Base-by-base conservation (phyloP, 305 asterid genomes). In the Fraxinus sp. region DNA sequence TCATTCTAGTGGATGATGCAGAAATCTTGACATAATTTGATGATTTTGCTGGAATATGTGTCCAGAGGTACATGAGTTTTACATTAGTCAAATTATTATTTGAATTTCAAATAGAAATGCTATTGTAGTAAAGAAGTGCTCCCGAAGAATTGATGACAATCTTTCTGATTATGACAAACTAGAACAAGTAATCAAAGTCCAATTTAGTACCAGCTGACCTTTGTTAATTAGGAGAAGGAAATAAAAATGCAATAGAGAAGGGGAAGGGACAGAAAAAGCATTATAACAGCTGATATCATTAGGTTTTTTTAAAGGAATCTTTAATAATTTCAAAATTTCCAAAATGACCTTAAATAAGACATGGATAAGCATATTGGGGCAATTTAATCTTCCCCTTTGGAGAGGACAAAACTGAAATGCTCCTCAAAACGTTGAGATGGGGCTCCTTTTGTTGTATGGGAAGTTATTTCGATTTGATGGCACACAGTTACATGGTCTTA, bases 371-470 rank as follows among this genome's bases (percentile, higher is more conserved):
- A 57, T 57, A n/a, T 57, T 57, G 24, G 11, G 26, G 13, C 14
- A 3, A 39, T 18, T n/a, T 57, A 57, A 5, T n/a, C 26, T 18
- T 57, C 24, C 26, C 26, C 24, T 5, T 5, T 9, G n/a, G 68
- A 57, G 68, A 57, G 26, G 68, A 57, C 26, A 57, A 57, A 57
- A 57, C 26, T n/a, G 68, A 18, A n/a, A 20, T 57, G 6, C 26
- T 57, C 28, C 24, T 44, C 64, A 14, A 55, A 55, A 22, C 24
- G 5, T 55, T n/a, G 22, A 16, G 8, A 55, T 55, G 22, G 0
- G 64, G n/a, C 64, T 55, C 22, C 74, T 49, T 79, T 74, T 78
- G 28, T 66, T 80, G 68, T 36, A 41, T 80, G 79, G 72, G 37
- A 76, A 49, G 78, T 46, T 37, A 55, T 55, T 76, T 74, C 55